Evolutionary conservation across 2,329 filamentous ascomycete species (phyloP).

Genomic region (Chaetoscypha palmicola): DNA sequence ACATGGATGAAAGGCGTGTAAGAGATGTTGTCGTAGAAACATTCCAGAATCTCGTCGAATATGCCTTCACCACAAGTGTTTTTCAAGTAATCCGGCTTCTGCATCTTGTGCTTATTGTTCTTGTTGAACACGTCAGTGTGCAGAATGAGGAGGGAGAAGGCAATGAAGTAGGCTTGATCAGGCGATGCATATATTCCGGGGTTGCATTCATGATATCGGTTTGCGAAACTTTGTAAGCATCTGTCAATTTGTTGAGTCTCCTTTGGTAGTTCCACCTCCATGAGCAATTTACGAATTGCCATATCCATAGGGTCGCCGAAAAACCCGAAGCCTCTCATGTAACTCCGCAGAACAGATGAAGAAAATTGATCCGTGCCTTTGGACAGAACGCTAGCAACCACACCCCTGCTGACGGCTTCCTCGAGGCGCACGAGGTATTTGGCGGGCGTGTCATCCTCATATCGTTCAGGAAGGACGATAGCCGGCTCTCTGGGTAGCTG

Average conservation of each 20-base stretch:
- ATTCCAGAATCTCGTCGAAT: constrained; percentile 87
- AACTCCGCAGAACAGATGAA: constrained; percentile 77
- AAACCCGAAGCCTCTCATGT: constrained; percentile 91
- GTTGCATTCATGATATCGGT: constrained; percentile 97
- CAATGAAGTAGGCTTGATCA: constrained; percentile 97
- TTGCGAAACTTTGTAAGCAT: constrained; percentile 87
- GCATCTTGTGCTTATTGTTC: constrained; percentile 99
- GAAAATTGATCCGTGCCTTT: constrained; percentile 83
- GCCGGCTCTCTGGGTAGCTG: constrained; percentile 64
- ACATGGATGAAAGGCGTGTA: constrained; percentile 98
- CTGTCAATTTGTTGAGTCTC: constrained; percentile 98
- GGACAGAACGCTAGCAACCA: constrained; percentile 77
- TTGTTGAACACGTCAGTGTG: constrained; percentile 99
- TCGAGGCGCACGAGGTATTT: constrained; percentile 83
- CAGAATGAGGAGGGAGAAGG: constrained; percentile 90
- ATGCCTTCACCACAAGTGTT: constrained; percentile 89
- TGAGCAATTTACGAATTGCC: constrained; percentile 88
- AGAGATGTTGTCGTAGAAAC: constrained; percentile 97
- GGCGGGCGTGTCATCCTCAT: constrained; percentile 83
- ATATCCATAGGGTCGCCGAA: constrained; percentile 98
- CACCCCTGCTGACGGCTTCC: constrained; percentile 68
- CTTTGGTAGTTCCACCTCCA: constrained; percentile 93
- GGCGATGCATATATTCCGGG: constrained; percentile 86
- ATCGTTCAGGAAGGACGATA: constrained; percentile 64
- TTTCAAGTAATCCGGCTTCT: constrained; percentile 88